A percentile compares a stretch with the other conserved stretches of the same genome.
These are phyloP conservation scores for Phytophthora meadii DNA, from an alignment of 352 stramenopile genomes.

Conservation along the genomic window DNA sequence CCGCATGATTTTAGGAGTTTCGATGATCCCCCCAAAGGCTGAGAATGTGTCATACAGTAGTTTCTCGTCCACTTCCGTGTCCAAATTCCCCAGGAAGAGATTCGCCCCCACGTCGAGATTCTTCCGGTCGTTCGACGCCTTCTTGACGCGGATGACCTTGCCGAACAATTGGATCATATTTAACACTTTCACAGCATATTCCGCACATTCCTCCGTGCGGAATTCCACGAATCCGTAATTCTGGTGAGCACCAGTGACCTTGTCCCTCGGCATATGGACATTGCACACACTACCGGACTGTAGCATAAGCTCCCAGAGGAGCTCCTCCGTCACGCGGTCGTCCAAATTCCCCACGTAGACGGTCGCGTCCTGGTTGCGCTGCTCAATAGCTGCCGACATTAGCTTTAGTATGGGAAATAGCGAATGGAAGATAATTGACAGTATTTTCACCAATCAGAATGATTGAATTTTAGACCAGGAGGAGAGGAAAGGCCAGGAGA, in stretches of 20 bases:
- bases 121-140: conserved; percentile 96
- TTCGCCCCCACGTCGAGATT: conserved; percentile 98
- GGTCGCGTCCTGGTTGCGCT: conserved; percentile 96
- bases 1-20: conserved; percentile 96
- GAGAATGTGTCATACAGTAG: conserved; percentile 99
- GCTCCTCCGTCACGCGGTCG: conserved; percentile 94
- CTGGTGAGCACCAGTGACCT: conserved; percentile 94
- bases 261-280: conserved; percentile 99
- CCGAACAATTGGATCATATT: conserved; percentile 99
- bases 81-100: conserved; percentile 98
- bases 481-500: background rate
- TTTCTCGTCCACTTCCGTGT: conserved; percentile 98
- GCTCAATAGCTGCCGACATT: conserved; percentile 85
- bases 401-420: background rate
- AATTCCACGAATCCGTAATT: conserved; percentile 99
- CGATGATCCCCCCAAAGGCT: conserved; percentile 97
- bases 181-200: conserved; percentile 99
- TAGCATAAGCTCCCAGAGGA: conserved; percentile 97
- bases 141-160: conserved; percentile 96
- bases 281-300: conserved; percentile 96
- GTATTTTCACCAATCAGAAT: background rate
- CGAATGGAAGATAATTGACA: too few species aligned
- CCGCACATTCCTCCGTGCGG: conserved; percentile 95
- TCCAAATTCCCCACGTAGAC: conserved; percentile 99
- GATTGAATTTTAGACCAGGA: background rate